phyloP scores from a whole-genome alignment of 768 basidiomycete genomes.

The Cantharellus anzutake region DNA sequence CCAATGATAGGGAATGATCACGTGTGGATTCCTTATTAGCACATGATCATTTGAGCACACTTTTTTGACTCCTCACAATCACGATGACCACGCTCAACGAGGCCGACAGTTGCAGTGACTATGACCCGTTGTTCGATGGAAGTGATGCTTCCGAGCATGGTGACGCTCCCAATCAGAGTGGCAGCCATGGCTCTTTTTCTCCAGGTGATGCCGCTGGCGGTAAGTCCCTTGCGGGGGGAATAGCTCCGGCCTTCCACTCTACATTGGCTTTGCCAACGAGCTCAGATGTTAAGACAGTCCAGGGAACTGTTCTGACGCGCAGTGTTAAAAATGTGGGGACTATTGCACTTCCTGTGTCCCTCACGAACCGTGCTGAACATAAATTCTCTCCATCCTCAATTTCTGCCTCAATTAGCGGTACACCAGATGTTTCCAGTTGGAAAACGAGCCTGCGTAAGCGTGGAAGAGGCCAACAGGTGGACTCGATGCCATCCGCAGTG shows the following conservation, averaged over 20 bases:
- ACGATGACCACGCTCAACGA: background rate
- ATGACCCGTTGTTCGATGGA: background rate
- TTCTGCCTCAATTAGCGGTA: background rate
- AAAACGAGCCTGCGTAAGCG: background rate
- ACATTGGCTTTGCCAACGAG: too few species aligned
- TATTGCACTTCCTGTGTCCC: slow-evolving; percentile 2
- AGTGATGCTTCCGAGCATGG: background rate
- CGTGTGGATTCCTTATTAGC: too few species aligned
- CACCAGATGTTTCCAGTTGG: background rate
- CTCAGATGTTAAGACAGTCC: too few species aligned
- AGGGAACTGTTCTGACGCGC: background rate
- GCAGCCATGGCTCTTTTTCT: background rate
- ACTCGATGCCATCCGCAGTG: background rate
- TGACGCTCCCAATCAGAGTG: background rate
- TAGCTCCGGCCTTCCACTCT: too few species aligned
- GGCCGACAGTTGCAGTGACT: background rate
- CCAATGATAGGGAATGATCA: too few species aligned
- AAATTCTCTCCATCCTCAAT: background rate
- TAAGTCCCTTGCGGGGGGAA: too few species aligned
- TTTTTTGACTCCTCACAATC: background rate
- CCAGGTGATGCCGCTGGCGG: background rate
- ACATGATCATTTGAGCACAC: background rate
- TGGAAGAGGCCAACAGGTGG: too few species aligned
- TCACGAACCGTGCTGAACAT: background rate
- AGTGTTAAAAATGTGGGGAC: slow-evolving; percentile 2